Evolutionary conservation across 75 land plant genomes (phyloP), one percentile per base, ranked within the genome.

Genomic region (Cunninghamia lanceolata): DNA sequence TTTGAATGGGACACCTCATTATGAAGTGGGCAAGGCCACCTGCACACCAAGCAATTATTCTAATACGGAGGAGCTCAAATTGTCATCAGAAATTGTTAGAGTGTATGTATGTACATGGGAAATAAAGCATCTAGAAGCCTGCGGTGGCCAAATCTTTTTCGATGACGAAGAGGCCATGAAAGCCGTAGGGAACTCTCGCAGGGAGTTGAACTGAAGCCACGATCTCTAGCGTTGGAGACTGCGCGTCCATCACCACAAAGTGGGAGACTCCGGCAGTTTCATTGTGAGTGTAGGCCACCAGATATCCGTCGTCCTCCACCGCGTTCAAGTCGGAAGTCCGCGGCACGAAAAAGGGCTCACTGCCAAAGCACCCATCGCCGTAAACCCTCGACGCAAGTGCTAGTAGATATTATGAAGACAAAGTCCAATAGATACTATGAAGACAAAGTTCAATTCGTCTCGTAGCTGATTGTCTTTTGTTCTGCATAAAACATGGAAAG

Each of bases 171-270:
- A 90, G 86, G 15, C 99, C 99, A 45, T 96, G 99, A 66, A 96
- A 95, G 9, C 99, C 99, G 85, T 91, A 92, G 38, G 99, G 99
- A 70, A 96, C 95, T 35, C 97, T 83, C n/a, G 77, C 77, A 1
- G 99, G 99, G 75, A 96, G 90, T 88, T 86, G 85, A 21, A 96
- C 91, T 10, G 89, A 79, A 2, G 97, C 99, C 82, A 95, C 92
- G 19, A 93, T 68, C 0, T 93, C 92, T 15, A 96, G 89, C 15
- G 84, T 47, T 15, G 96, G 95, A 15, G 97, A 92, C 84, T 85
- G 88, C 6, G 99, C 97, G 78, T 96, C 99, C 97, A 96, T 91
- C 63, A 95, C 94, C 86, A 94, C 38, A 75, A 96, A 93, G 81
- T 85, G 87, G 38, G 95, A 96, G 77, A 86, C 89, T 11, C 92